Percentiles rank a stretch among this genome's conserved stretches.
Conservation (phyloP, 2,329 filamentous ascomycete genomes). For the Fusarium coicis region DNA sequence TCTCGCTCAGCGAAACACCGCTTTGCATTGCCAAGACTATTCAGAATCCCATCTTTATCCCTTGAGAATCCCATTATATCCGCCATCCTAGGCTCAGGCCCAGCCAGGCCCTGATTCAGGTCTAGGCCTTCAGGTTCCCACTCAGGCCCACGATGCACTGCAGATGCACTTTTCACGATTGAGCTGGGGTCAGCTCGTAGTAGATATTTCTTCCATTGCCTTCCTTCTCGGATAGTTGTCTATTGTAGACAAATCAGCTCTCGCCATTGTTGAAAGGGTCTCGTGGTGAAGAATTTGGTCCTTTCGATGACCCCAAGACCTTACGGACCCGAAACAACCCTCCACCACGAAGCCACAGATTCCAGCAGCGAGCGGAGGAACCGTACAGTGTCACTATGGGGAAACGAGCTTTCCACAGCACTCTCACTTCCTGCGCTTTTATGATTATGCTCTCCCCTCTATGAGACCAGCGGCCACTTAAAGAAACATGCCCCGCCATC, state of each 20-base stretch:
- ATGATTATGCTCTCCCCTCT: not conserved
- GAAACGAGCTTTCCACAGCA: not conserved
- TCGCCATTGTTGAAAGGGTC: constrained; percentile 8
- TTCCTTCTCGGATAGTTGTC: not conserved
- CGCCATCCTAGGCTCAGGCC: not conserved
- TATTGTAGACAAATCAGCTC: not conserved
- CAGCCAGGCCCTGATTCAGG: not conserved
- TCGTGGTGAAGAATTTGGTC: constrained; percentile 14
- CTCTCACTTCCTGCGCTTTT: not conserved
- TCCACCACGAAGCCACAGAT: not conserved
- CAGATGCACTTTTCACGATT: not conserved
- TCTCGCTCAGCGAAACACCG: constrained; percentile 14
- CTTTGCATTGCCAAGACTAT: constrained; percentile 7
- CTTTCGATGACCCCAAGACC: constrained; percentile 25
- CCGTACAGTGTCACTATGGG: not conserved
- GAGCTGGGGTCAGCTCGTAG: not conserved
- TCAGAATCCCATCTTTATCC: constrained; percentile 34
- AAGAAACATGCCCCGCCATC: not conserved
- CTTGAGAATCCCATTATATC: constrained; percentile 19
- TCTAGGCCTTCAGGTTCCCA: constrained; percentile 7
- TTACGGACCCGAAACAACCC: constrained; percentile 11
- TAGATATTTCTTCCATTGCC: not conserved
- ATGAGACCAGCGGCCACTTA: not conserved
- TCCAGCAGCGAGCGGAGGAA: not conserved
- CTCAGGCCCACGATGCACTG: not conserved